phyloP scores from a whole-genome alignment of 2,329 filamentous ascomycete genomes.

The Penicillium sp. region DNA sequence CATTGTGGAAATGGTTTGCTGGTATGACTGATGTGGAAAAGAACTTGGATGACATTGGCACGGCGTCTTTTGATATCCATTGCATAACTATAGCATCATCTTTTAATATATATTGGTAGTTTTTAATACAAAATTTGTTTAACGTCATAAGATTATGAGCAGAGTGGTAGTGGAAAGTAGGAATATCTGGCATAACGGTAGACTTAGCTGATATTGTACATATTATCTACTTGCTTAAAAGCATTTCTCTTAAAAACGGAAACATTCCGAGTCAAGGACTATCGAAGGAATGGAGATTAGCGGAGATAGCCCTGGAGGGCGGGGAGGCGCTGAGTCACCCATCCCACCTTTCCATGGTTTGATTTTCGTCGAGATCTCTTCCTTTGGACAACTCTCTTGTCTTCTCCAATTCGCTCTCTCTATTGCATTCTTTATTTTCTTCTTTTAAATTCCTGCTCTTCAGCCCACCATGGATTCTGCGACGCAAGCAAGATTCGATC shows the following conservation, averaged over 20 bases:
- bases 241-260: not conserved
- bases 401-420: not conserved
- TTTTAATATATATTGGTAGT: not conserved
- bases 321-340: not conserved
- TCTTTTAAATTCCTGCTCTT: not conserved
- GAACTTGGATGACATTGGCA: not conserved
- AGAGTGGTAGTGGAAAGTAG: not conserved
- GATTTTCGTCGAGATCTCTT: not conserved
- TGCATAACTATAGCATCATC: slow-evolving; percentile 1
- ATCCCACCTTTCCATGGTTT: not conserved
- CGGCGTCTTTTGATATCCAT: slow-evolving; percentile 1
- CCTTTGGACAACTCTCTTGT: not conserved
- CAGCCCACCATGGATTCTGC: not conserved
- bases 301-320: not conserved
- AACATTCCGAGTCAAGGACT: not conserved
- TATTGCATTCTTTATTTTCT: not conserved
- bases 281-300: not conserved
- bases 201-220: not conserved
- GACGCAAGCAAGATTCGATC: not conserved
- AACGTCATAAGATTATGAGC: not conserved
- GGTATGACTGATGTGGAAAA: slow-evolving; percentile 9
- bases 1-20: not conserved
- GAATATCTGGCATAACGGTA: not conserved
- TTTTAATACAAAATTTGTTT: not conserved
- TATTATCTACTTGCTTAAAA: not conserved